A percentile compares a stretch with the other conserved stretches of the same genome.
Evolutionary conservation across 2,329 filamentous ascomycete species (phyloP).

Genomic region (Trematosphaeria pertusa): DNA sequence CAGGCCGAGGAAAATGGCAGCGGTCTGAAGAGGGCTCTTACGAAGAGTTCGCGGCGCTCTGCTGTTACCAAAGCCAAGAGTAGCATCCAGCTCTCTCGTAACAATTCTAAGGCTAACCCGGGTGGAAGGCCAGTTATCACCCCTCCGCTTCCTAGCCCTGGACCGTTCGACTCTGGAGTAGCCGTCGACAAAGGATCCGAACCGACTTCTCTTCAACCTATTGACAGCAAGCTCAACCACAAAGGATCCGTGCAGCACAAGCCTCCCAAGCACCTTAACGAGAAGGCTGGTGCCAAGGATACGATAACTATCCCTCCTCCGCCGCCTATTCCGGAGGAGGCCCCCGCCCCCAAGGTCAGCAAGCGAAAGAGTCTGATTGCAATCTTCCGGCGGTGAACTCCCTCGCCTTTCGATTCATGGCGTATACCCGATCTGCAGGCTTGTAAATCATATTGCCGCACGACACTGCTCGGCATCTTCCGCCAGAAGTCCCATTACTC

Average conservation of each 20-base stretch:
- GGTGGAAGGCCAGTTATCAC: conserved; percentile 34
- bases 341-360: conserved; percentile 44
- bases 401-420: neutral
- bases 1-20: conserved; percentile 51
- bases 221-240: conserved; percentile 27
- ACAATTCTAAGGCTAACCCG: conserved; percentile 37
- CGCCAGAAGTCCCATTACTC: neutral
- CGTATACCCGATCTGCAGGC: neutral
- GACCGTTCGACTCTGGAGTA: conserved; percentile 45
- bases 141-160: conserved; percentile 42
- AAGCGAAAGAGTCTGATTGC: conserved; percentile 57
- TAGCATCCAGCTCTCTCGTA: conserved; percentile 45
- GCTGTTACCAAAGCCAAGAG: conserved; percentile 45
- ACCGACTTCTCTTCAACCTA: conserved; percentile 19
- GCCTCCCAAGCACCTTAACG: conserved; percentile 25
- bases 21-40: conserved; percentile 51
- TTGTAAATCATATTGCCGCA: neutral
- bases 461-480: neutral
- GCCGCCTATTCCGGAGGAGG: conserved; percentile 42
- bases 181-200: conserved; percentile 37
- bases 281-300: conserved; percentile 17
- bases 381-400: conserved; percentile 48
- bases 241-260: conserved; percentile 34
- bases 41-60: conserved; percentile 45
- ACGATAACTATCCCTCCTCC: conserved; percentile 15